Evolutionary conservation across 1,284 basidiomycete species (phyloP).

Genomic region (Cutaneotrichosporon spelunceum): DNA sequence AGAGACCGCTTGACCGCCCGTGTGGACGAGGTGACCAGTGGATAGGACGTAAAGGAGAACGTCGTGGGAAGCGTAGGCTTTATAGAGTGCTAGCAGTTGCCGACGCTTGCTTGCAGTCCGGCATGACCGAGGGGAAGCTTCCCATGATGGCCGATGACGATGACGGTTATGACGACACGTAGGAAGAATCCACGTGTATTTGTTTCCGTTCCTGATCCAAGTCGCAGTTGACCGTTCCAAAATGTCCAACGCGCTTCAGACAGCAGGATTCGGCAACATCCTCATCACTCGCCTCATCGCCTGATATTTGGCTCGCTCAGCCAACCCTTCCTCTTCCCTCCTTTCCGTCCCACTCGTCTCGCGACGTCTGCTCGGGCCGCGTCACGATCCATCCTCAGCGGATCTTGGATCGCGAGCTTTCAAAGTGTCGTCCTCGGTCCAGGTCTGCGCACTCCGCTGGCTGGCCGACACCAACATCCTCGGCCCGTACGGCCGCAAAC

Average conservation of each 20-base stretch:
- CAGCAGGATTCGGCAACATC: neutral
- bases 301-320: neutral
- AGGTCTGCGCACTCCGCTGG: neutral
- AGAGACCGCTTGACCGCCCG: too few species aligned
- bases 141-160: too few species aligned
- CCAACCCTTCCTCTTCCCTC: neutral
- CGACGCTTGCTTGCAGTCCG: too few species aligned
- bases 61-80: too few species aligned
- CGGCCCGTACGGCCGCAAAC: neutral
- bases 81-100: too few species aligned
- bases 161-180: neutral
- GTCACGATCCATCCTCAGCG: neutral
- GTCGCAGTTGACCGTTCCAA: neutral
- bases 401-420: neutral
- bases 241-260: neutral
- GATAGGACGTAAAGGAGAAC: too few species aligned
- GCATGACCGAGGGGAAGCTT: neutral
- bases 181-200: neutral
- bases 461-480: neutral
- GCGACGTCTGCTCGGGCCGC: neutral
- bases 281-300: neutral
- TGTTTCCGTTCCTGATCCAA: neutral
- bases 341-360: neutral
- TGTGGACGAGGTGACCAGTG: too few species aligned
- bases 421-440: neutral